These are phyloP conservation scores for Metarhizium guizhouense DNA, from an alignment of 2,329 filamentous ascomycete genomes.

Conservation along the genomic window DNA sequence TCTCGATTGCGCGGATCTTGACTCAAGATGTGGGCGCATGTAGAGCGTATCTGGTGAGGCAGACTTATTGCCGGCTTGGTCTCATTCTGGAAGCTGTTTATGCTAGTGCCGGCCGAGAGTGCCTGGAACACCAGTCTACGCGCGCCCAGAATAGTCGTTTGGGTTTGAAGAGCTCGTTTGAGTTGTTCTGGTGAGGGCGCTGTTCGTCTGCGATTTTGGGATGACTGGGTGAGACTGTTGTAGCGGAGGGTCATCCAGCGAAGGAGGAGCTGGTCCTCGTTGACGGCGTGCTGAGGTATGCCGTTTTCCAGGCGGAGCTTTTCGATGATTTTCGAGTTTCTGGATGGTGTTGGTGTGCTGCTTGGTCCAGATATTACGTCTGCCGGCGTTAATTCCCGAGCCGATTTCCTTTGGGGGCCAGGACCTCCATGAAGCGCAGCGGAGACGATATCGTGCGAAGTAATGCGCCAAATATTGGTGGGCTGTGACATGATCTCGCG, in stretches of 20 bases:
- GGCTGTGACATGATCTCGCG: conserved; percentile 16
- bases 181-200: conserved; percentile 10
- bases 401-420: not conserved
- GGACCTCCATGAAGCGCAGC: conserved; percentile 16
- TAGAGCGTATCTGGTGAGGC: conserved; percentile 13
- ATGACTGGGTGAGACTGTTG: conserved; percentile 5
- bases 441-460: conserved; percentile 34
- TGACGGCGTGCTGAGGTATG: conserved; percentile 17
- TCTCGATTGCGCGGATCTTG: conserved; percentile 1
- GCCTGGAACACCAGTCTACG: conserved; percentile 22
- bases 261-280: conserved; percentile 22
- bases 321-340: conserved; percentile 9
- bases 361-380: not conserved
- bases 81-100: conserved; percentile 10
- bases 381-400: not conserved
- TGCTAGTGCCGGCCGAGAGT: conserved; percentile 14
- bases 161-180: conserved; percentile 10
- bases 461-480: conserved; percentile 28
- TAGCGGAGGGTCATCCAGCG: conserved; percentile 26
- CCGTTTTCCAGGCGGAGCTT: conserved; percentile 18
- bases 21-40: conserved; percentile 13
- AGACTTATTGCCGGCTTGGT: conserved; percentile 4
- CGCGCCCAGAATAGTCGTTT: conserved; percentile 18
- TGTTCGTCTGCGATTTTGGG: not conserved
- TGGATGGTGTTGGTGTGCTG: not conserved